These are phyloP conservation scores for Populus hybrid DNA, from an alignment of 441 rosid species.

Conservation along the genomic window DNA sequence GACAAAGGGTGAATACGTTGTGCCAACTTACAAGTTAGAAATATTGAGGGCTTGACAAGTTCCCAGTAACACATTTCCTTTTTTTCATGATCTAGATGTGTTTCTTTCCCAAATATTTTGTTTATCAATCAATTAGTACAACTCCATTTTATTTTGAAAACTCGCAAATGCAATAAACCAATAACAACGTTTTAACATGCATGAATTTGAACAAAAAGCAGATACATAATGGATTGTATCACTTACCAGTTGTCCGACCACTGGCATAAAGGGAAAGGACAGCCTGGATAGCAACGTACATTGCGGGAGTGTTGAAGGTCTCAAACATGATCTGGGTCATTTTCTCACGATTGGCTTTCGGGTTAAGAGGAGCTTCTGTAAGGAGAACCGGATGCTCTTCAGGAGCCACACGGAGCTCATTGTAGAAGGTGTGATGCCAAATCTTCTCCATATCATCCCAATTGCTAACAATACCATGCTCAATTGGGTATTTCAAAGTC, in stretches of 20 bases:
- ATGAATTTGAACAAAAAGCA: not conserved
- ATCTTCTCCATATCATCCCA: constrained; percentile 88
- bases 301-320: constrained; percentile 50
- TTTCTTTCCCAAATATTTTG: not conserved
- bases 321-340: constrained; percentile 75
- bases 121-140: not conserved
- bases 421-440: constrained; percentile 60
- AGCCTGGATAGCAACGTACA: constrained; percentile 58
- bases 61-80: not conserved
- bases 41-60: not conserved
- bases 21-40: not conserved
- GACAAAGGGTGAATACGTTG: not conserved
- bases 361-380: constrained; percentile 69
- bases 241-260: constrained; percentile 71
- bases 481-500: constrained; percentile 60
- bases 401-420: constrained; percentile 62
- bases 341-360: constrained; percentile 72
- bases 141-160: not conserved
- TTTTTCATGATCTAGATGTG: not conserved
- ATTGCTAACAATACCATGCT: constrained; percentile 66
- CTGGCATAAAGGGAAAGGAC: constrained; percentile 72
- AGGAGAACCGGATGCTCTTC: constrained; percentile 75
- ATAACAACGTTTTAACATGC: not conserved
- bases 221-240: not conserved
- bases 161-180: not conserved